A percentile compares a stretch with the other conserved stretches of the same genome.
These are phyloP conservation scores for Phascolomyces articulosus DNA, from an alignment of 371 early-diverging fungal species.

Conservation along the genomic window DNA sequence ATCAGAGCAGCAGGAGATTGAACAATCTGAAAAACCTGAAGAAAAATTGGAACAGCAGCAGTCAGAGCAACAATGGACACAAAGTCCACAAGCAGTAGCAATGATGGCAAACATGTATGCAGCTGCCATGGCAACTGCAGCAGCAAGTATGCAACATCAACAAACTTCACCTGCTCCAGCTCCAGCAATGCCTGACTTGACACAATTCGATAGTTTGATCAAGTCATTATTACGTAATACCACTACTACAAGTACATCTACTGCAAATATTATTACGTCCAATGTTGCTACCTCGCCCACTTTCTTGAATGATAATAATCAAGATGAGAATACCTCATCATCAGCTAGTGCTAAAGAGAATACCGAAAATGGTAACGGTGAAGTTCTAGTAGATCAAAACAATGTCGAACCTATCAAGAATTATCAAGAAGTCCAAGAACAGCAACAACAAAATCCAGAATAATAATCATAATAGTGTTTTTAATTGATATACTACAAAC, in stretches of 20 bases:
- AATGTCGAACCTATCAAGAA: too few species aligned
- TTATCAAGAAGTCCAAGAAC: too few species aligned
- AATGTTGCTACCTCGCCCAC: not conserved
- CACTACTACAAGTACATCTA: not conserved
- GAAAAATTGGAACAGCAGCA: not conserved
- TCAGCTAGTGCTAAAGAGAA: too few species aligned
- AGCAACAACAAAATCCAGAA: too few species aligned
- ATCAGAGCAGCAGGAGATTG: too few species aligned
- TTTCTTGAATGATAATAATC: not conserved
- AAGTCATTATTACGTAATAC: slow-evolving; percentile 18
- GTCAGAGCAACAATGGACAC: slow-evolving; percentile 13
- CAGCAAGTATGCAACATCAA: slow-evolving; percentile 15
- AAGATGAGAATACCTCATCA: too few species aligned
- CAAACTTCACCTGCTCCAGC: slow-evolving; percentile 9
- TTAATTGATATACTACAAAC: too few species aligned
- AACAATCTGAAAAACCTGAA: not conserved
- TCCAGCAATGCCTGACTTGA: slow-evolving; percentile 19
- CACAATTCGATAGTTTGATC: slow-evolving; percentile 24
- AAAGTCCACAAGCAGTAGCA: slow-evolving; percentile 23
- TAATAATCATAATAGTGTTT: too few species aligned
- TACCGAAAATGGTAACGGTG: too few species aligned
- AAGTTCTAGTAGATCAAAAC: too few species aligned
- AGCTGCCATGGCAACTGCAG: slow-evolving; percentile 24
- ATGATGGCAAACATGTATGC: slow-evolving; percentile 34
- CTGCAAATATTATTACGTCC: not conserved